These are phyloP conservation scores for Lentinula sp. DNA, from an alignment of 768 basidiomycete species.

Conservation along the genomic window DNA sequence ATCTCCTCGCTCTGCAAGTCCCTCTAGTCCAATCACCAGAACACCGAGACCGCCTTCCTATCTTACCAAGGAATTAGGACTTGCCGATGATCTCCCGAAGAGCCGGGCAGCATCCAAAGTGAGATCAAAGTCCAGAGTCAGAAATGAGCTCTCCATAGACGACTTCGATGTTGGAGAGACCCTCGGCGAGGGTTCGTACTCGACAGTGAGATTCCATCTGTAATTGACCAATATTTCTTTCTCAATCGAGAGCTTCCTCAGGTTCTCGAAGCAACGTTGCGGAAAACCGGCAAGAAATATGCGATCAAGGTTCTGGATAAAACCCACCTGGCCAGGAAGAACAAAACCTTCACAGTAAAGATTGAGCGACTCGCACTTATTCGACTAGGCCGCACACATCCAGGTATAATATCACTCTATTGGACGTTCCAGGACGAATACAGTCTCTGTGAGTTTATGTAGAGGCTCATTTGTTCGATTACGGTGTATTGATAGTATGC, in stretches of 20 bases:
- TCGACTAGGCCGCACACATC: slow-evolving; percentile 67
- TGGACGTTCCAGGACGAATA: slow-evolving; percentile 84
- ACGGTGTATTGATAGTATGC: background rate
- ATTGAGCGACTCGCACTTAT: slow-evolving; percentile 78
- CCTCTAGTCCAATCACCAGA: slow-evolving; percentile 30
- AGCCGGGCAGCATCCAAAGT: slow-evolving; percentile 17
- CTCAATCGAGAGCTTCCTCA: slow-evolving; percentile 17
- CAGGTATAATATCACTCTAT: slow-evolving; percentile 75
- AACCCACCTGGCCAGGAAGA: slow-evolving; percentile 70
- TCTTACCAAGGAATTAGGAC: slow-evolving; percentile 51
- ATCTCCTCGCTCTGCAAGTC: slow-evolving; percentile 55
- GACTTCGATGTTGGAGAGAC: slow-evolving; percentile 72
- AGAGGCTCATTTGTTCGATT: background rate
- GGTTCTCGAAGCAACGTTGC: slow-evolving; percentile 54
- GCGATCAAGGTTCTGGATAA: slow-evolving; percentile 84
- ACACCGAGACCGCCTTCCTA: slow-evolving; percentile 46
- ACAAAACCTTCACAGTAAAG: slow-evolving; percentile 71
- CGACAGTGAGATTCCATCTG: slow-evolving; percentile 46
- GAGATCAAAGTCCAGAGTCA: slow-evolving; percentile 31
- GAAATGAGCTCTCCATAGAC: slow-evolving; percentile 41
- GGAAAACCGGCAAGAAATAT: slow-evolving; percentile 55
- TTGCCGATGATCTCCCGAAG: slow-evolving; percentile 22
- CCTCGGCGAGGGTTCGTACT: slow-evolving; percentile 82
- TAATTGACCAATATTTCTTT: background rate
- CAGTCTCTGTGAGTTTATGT: slow-evolving; percentile 64